phyloP scores from a whole-genome alignment of 495 filamentous ascomycete species.

The Penicillium alfredii region DNA sequence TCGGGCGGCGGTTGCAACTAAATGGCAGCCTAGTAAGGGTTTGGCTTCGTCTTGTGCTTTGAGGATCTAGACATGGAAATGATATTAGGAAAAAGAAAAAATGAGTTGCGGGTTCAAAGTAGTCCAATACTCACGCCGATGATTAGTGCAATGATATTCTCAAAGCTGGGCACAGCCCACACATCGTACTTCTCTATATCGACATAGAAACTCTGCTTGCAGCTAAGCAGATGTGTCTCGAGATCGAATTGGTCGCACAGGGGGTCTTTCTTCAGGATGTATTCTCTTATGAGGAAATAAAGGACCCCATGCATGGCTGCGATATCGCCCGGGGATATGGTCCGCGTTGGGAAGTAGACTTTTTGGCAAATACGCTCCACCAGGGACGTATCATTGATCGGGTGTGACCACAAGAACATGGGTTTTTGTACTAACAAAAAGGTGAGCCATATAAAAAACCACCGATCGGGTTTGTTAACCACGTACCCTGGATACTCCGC shows the following conservation, averaged over 20 bases:
- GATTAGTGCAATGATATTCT: conserved; percentile 18
- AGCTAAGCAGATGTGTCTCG: conserved; percentile 2
- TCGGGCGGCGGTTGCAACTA: conserved; percentile 11
- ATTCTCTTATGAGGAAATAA: conserved; percentile 16
- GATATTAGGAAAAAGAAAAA: too few species aligned
- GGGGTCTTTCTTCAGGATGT: conserved; percentile 3
- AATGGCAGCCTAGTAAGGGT: conserved; percentile 3
- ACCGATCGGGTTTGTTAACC: too few species aligned
- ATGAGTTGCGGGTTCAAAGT: too few species aligned
- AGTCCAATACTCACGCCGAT: conserved; percentile 18
- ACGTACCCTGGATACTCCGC: conserved; percentile 7
- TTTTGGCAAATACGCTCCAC: conserved; percentile 18
- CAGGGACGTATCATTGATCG: conserved; percentile 11
- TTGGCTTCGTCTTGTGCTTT: conserved; percentile 17
- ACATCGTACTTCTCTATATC: conserved; percentile 16
- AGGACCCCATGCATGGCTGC: conserved; percentile 21
- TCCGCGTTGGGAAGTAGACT: conserved; percentile 20
- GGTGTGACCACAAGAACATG: conserved; percentile 15
- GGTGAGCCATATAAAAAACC: too few species aligned
- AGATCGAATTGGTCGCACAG: conserved; percentile 15
- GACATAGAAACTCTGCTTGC: conserved; percentile 14
- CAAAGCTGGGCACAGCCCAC: conserved; percentile 16
- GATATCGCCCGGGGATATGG: conserved; percentile 10
- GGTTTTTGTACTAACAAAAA: conserved; percentile 9
- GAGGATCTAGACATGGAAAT: conserved; percentile 5